Base-by-base conservation (phyloP, 352 stramenopile species). In the Blastocystis sp. region DNA sequence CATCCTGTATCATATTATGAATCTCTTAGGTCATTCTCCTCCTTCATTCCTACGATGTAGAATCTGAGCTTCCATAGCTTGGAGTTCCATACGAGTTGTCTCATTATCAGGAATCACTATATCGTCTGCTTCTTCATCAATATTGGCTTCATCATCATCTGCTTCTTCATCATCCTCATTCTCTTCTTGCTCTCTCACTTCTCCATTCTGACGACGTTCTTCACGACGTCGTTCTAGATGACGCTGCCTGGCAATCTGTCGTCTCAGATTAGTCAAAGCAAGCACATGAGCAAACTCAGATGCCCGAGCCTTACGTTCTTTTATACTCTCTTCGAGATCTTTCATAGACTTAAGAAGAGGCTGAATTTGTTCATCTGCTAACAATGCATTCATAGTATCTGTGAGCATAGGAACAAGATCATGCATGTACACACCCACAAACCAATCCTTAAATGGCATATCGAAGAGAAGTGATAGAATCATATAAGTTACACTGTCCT, bases 381-480 rank as follows among this genome's bases (percentile, higher is more conserved):
- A 32, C 71, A 83, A 54, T 5, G 4, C 5, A 29, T 49, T 37
- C 43, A 66, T 52, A 7, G 71, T 83, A 42, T 83, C 71, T 16
- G 19, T n/a, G 1, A 83, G 27, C 11, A 83, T 29, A 3, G 32
- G 39, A 42, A 59, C 42, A 7, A 83, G 29, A 21, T 83, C 46
- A 7, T 66, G 4, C 71, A 83, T 83, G 71, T 83, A 83, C 9
- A 83, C 29, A 29, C 24, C 51, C 4, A 66, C 71, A 32, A 83
- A 51, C 71, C 71, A 83, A 21, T 83, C 71, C 12, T 63, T 61
- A 56, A 83, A 83, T 21, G 32, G 21, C 21, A 49, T 12, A 27
- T 83, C 71, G 24, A 83, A 63, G 12, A 83, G 49, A n/a, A 83
- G 71, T 24, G 27, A 32, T 24, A 83, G 21, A 11, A 83, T n/a